Conservation (phyloP, 2,329 filamentous ascomycete species). For the Diaporthe aspalathi region DNA sequence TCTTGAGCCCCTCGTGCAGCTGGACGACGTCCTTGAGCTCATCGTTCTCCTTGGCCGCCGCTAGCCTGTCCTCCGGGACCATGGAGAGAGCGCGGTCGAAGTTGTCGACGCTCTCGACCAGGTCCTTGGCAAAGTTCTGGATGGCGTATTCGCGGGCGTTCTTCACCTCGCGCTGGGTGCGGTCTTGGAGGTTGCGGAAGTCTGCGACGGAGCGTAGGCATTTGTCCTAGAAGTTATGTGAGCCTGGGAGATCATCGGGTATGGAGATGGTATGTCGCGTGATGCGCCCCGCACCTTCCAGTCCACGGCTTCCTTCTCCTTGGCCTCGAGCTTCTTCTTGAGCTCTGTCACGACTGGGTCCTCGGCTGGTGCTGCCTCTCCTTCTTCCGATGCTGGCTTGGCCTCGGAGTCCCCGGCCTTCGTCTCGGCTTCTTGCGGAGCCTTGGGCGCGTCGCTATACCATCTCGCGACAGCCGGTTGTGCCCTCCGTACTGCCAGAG, state of each 20-base stretch:
- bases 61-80: slow-evolving; percentile 80
- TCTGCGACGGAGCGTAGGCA: slow-evolving; percentile 94
- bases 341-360: slow-evolving; percentile 53
- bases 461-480: slow-evolving; percentile 55
- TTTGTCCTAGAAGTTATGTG: slow-evolving; percentile 75
- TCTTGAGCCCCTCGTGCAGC: slow-evolving; percentile 90
- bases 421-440: slow-evolving; percentile 45
- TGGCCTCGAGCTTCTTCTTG: slow-evolving; percentile 64
- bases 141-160: slow-evolving; percentile 91
- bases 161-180: slow-evolving; percentile 90
- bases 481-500: slow-evolving; percentile 46
- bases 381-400: slow-evolving; percentile 43
- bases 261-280: not conserved
- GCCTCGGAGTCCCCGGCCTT: slow-evolving; percentile 46
- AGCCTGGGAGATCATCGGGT: slow-evolving; percentile 5
- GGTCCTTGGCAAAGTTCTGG: slow-evolving; percentile 93
- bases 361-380: slow-evolving; percentile 43
- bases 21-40: slow-evolving; percentile 78
- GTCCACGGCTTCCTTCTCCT: slow-evolving; percentile 70
- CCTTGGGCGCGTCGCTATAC: slow-evolving; percentile 56
- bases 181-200: slow-evolving; percentile 97
- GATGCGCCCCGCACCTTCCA: slow-evolving; percentile 77
- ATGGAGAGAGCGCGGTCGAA: slow-evolving; percentile 89
- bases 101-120: slow-evolving; percentile 96
- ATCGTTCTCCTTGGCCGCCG: slow-evolving; percentile 60